Evolutionary conservation across 164 flowering plant genomes (phyloP).

Genomic region (Chloranthus sessilifolius): DNA sequence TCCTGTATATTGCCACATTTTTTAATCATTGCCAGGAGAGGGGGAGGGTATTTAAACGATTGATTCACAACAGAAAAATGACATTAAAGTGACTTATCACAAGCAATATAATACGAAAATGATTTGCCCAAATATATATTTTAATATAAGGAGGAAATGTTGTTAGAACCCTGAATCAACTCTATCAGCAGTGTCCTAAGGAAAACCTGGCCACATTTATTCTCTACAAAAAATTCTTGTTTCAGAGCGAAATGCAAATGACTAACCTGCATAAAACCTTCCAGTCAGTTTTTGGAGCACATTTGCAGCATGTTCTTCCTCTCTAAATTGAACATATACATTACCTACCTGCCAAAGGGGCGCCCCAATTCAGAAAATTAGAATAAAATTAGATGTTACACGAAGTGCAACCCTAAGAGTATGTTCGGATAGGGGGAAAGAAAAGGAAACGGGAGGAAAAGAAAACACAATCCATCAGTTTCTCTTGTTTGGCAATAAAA

Average conservation of each 20-base stretch:
- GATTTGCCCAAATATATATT: neutral
- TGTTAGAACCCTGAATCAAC: too few species aligned
- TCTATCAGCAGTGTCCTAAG: too few species aligned
- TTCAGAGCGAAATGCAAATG: too few species aligned
- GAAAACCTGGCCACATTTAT: too few species aligned
- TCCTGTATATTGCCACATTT: too few species aligned
- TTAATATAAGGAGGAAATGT: too few species aligned
- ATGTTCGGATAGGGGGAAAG: neutral
- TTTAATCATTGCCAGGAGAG: too few species aligned
- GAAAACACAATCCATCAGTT: too few species aligned
- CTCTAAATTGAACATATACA: constrained; percentile 68
- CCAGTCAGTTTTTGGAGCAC: constrained; percentile 51
- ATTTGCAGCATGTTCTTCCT: constrained; percentile 71
- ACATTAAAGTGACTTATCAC: neutral
- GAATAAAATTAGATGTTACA: constrained; percentile 4
- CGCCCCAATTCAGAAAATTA: neutral
- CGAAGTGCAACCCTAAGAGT: constrained; percentile 33
- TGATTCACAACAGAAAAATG: neutral
- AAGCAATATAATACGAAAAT: neutral
- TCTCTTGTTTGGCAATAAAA: too few species aligned
- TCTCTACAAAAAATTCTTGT: too few species aligned
- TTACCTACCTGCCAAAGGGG: constrained; percentile 29
- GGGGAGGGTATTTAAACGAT: too few species aligned
- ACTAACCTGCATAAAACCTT: constrained; percentile 35
- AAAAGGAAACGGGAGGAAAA: too few species aligned